Evolutionary conservation across 306 rosid species (phyloP), one percentile per base, ranked within the genome.

Genomic region (Myrica gale): DNA sequence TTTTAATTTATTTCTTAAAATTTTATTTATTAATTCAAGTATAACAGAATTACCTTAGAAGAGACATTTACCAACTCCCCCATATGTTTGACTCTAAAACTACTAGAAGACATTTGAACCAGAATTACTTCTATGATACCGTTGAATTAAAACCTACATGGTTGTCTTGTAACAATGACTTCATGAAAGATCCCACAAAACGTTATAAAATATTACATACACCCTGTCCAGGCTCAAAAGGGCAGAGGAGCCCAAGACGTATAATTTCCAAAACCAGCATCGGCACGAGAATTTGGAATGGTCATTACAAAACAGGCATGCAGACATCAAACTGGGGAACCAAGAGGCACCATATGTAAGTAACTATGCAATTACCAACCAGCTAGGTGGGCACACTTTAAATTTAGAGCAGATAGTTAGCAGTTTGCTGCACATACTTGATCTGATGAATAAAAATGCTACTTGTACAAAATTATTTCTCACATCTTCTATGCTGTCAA

Each of bases 401-500:
- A 62, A 17, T 19, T 10, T 23, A 72, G 16, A 43, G 6, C 65
- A 16, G 10, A 68, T 6, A 45, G 47, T 23, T 37, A 66, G 57
- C 42, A 63, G 82, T 26, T 32, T 45, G 44, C 73, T 37, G 62
- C 69, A 55, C 19, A 68, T 46, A 19, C 15, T 37, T 37, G 13
- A 46, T 79, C 55, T 68, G 53, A 26, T 7, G 21, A 56, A 66
- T 39, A 51, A 47, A 12, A 15, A 56, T 11, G 70, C 19, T 17
- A 17, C 21, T n/a, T 17, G 12, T 3, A 39, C 10, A 55, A 54
- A 71, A 67, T 54, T 46, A 68, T 45, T 74, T 80, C 60, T 48
- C 66, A 57, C 75, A 47, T 50, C 20, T 73, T 66, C 26, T 73
- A 47, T 56, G 44, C 48, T 39, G 70, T 42, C 79, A 55, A 45